Conservation (phyloP, 768 basidiomycete genomes). For the Amylocystis lapponica region DNA sequence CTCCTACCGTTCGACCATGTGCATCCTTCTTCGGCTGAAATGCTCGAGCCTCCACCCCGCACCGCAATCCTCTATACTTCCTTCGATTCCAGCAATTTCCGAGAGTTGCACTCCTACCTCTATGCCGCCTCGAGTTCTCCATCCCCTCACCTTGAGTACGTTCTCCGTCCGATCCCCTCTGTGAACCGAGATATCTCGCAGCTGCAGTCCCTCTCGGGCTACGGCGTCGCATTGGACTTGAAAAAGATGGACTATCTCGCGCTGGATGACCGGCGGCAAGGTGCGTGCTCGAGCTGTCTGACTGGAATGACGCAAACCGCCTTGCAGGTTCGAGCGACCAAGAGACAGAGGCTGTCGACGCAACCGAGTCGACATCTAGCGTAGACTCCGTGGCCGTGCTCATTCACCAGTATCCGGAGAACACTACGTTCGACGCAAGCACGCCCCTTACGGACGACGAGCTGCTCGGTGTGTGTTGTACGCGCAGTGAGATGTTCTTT, state of each 20-base stretch:
- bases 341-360: constrained; percentile 1
- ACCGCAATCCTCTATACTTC: constrained; percentile 79
- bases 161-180: constrained; percentile 66
- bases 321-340: neutral
- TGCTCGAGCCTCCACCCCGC: constrained; percentile 42
- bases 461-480: constrained; percentile 38
- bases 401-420: constrained; percentile 23
- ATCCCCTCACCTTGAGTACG: constrained; percentile 55
- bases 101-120: constrained; percentile 62
- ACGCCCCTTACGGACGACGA: constrained; percentile 27
- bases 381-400: constrained; percentile 18
- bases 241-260: constrained; percentile 98
- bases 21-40: constrained; percentile 42
- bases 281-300: constrained; percentile 7
- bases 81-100: constrained; percentile 60
- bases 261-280: constrained; percentile 68
- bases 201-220: constrained; percentile 66
- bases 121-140: constrained; percentile 40
- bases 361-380: neutral
- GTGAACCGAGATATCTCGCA: constrained; percentile 15
- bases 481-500: neutral
- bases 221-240: constrained; percentile 86
- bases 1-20: constrained; percentile 77
- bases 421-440: constrained; percentile 14
- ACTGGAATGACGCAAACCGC: neutral